These are phyloP conservation scores for Cladophialophora immunda DNA, from an alignment of 2,329 filamentous ascomycete species.

Conservation along the genomic window DNA sequence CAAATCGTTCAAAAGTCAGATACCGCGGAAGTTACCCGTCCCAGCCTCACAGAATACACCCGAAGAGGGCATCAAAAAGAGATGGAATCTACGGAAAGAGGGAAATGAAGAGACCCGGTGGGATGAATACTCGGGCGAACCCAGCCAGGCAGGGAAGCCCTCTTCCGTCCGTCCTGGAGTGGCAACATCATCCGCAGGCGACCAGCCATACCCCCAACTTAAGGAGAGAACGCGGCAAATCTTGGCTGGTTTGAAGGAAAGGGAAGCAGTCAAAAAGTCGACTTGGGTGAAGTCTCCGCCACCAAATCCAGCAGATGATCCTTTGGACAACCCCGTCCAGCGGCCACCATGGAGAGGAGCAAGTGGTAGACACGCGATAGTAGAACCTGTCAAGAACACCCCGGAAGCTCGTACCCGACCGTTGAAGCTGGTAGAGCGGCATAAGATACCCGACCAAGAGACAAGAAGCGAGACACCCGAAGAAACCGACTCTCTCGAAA, in stretches of 20 bases:
- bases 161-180: slow-evolving; percentile 41
- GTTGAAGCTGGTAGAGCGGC: slow-evolving; percentile 43
- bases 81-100: slow-evolving; percentile 38
- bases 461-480: slow-evolving; percentile 10
- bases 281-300: slow-evolving; percentile 43
- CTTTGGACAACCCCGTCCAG: slow-evolving; percentile 57
- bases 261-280: slow-evolving; percentile 46
- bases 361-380: slow-evolving; percentile 72
- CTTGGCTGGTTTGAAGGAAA: slow-evolving; percentile 42
- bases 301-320: slow-evolving; percentile 49
- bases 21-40: slow-evolving; percentile 41
- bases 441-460: slow-evolving; percentile 27
- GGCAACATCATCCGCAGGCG: slow-evolving; percentile 37
- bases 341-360: slow-evolving; percentile 73
- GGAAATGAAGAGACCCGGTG: slow-evolving; percentile 58
- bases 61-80: slow-evolving; percentile 36
- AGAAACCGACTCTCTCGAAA: slow-evolving; percentile 6
- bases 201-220: slow-evolving; percentile 43
- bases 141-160: slow-evolving; percentile 61
- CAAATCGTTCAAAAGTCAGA: slow-evolving; percentile 30
- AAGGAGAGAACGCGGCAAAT: slow-evolving; percentile 51
- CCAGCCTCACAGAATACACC: slow-evolving; percentile 35
- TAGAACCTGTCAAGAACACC: slow-evolving; percentile 71
- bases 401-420: slow-evolving; percentile 53
- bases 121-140: slow-evolving; percentile 74